Percentiles rank a stretch among this genome's conserved stretches.
These are phyloP conservation scores for Gossypium thurberi DNA, from an alignment of 345 rosid genomes.

Conservation along the genomic window DNA sequence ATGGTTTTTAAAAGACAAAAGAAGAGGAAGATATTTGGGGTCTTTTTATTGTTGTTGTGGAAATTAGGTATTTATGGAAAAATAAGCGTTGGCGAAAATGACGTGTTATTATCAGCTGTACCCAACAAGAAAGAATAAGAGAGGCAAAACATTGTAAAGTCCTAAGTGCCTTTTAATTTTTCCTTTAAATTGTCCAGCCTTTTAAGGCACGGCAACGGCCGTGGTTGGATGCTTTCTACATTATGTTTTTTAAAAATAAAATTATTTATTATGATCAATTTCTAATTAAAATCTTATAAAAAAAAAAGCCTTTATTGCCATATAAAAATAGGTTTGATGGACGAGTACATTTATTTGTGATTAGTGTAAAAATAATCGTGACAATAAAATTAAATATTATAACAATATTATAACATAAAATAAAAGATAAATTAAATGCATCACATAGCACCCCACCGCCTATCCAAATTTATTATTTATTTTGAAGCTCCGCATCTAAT, in stretches of 20 bases:
- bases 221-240: not conserved
- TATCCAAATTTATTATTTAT: too few relatives aligned
- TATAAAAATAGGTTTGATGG: accelerated
- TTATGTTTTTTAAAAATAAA: too few relatives aligned
- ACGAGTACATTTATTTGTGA: accelerated
- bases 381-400: too few relatives aligned
- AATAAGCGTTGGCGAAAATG: not conserved
- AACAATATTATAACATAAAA: too few relatives aligned
- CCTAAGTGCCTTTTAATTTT: not conserved
- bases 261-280: not conserved
- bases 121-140: not conserved
- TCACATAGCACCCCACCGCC: accelerated
- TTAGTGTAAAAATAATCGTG: accelerated
- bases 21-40: not conserved
- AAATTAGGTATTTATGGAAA: constrained; percentile 15
- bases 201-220: not conserved
- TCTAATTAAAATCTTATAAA: not conserved
- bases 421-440: too few relatives aligned
- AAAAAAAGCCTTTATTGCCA: too few relatives aligned
- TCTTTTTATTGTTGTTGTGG: not conserved
- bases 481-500: not conserved
- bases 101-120: not conserved
- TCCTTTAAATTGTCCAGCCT: constrained; percentile 6
- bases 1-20: not conserved
- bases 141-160: not conserved